Base-by-base conservation (phyloP, 108 stramenopile species). In the Pseudonitzschia pungens region DNA sequence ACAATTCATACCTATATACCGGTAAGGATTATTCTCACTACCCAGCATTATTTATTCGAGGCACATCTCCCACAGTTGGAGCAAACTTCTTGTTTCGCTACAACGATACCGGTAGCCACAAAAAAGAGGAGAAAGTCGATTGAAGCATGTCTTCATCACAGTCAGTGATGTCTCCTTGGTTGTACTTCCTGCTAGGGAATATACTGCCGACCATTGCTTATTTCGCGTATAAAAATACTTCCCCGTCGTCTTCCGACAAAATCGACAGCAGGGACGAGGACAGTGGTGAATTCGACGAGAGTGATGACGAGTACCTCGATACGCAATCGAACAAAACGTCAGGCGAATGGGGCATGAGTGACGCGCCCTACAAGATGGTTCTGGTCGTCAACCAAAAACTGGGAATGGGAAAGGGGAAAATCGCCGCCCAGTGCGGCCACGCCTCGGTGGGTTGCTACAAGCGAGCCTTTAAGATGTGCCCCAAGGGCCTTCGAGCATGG, bases 351-450 rank as follows among this genome's bases (percentile, higher is more conserved):
- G 81, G 86, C 9, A 68, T 75, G 4, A 68, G 16, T 16, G 83
- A 94, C 77, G 93, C 93, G 26, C 93, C 93, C n/a, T 94, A 92
- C 83, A 94, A 94, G 65, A 91, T 94, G 89, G 85, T 94, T 29
- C 71, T 94, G 7, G 82, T 84, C 71, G 93, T 94, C 68, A 94
- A 94, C 69, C 80, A 79, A 57, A 75, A 79, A 69, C 81, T 94
- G 29, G 78, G 77, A 28, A 94, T 94, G 93, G 93, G 93, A 44
- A 94, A 94, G 72, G 92, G 94, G 11, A 95, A 95, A 74, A 90
- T 96, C 68, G 96, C 93, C 18, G 96, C 96, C 2, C 96, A 96
- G 70, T 93, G 92, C 66, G 83, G 96, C 31, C 96, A 96, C 76
- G 96, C 96, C 9, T 88, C 93, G 18, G 92, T 96, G 10, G 96